A percentile compares a stretch with the other conserved stretches of the same genome.
Conservation (phyloP, 192 early-diverging fungal species). For the Haplosporangium gracile region DNA sequence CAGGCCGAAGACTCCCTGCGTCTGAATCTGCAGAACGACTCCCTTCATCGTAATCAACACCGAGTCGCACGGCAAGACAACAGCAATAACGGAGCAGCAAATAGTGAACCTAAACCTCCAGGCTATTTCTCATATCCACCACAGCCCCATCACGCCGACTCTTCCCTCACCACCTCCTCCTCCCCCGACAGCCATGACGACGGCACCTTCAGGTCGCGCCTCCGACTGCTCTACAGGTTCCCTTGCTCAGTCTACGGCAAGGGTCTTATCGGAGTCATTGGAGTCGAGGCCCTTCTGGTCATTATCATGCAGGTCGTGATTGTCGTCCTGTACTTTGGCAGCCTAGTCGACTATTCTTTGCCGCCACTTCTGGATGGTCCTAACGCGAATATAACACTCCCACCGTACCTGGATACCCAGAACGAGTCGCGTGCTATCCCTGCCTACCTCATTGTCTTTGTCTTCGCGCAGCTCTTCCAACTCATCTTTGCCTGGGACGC, state of each 20-base stretch:
- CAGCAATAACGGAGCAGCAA: background rate
- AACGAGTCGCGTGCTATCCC: slow-evolving; percentile 63
- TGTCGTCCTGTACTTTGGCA: slow-evolving; percentile 33
- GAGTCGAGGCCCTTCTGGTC: slow-evolving; percentile 40
- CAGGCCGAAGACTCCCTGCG: slow-evolving; percentile 25
- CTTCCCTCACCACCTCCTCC: background rate
- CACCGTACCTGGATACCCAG: slow-evolving; percentile 23
- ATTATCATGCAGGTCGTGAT: slow-evolving; percentile 47
- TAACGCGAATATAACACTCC: background rate
- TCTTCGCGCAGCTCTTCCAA: slow-evolving; percentile 77
- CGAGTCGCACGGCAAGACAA: slow-evolving; percentile 5
- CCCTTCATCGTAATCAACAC: slow-evolving; percentile 10
- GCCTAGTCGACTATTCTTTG: slow-evolving; percentile 1
- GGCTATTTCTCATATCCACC: slow-evolving; percentile 42
- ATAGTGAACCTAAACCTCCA: slow-evolving; percentile 13
- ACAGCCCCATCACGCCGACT: slow-evolving; percentile 11
- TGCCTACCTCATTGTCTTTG: slow-evolving; percentile 81
- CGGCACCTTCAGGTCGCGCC: background rate
- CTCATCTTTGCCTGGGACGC: slow-evolving; percentile 77
- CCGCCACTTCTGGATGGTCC: background rate
- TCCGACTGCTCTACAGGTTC: slow-evolving; percentile 22
- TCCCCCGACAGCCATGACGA: slow-evolving; percentile 6
- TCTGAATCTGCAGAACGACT: background rate
- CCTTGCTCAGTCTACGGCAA: slow-evolving; percentile 47
- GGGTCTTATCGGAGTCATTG: slow-evolving; percentile 20